Conservation (phyloP, 495 filamentous ascomycete species). For the Aspergillus avenaceus region DNA sequence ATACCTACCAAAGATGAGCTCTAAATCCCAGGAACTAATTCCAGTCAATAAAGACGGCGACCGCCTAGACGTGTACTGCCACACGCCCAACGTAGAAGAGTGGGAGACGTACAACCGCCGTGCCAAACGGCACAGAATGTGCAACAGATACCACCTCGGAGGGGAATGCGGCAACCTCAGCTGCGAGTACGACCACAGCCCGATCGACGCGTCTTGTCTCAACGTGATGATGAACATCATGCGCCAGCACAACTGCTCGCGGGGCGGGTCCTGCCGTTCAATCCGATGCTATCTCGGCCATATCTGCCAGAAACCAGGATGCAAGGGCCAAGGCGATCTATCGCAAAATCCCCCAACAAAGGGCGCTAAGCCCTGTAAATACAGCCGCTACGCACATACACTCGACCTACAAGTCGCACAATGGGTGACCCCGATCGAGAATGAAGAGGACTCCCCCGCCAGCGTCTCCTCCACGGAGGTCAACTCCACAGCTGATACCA, state of each 20-base stretch:
- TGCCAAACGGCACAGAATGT: slow-evolving; percentile 32
- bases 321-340: no score
- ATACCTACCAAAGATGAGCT: slow-evolving; percentile 19
- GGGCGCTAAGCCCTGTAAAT: slow-evolving; percentile 33
- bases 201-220: slow-evolving; percentile 27
- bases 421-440: slow-evolving; percentile 26
- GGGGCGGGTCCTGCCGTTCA: slow-evolving; percentile 31
- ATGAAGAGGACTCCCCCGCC: slow-evolving; percentile 17
- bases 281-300: slow-evolving; percentile 43
- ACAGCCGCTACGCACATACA: slow-evolving; percentile 27
- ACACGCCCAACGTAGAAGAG: slow-evolving; percentile 22
- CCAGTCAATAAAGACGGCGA: slow-evolving; percentile 42
- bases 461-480: slow-evolving; percentile 19
- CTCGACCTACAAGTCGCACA: slow-evolving; percentile 25
- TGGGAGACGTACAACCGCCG: slow-evolving; percentile 30
- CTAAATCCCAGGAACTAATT: slow-evolving; percentile 29
- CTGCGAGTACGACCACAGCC: slow-evolving; percentile 37
- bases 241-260: slow-evolving; percentile 33
- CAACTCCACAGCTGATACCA: slow-evolving; percentile 2
- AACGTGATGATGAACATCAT: slow-evolving; percentile 35
- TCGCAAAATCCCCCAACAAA: no score
- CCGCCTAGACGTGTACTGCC: slow-evolving; percentile 35
- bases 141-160: slow-evolving; percentile 41
- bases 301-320: slow-evolving; percentile 39
- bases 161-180: slow-evolving; percentile 32